Evolutionary conservation across 2,329 filamentous ascomycete genomes (phyloP).

Genomic region (Botrytis deweyae): DNA sequence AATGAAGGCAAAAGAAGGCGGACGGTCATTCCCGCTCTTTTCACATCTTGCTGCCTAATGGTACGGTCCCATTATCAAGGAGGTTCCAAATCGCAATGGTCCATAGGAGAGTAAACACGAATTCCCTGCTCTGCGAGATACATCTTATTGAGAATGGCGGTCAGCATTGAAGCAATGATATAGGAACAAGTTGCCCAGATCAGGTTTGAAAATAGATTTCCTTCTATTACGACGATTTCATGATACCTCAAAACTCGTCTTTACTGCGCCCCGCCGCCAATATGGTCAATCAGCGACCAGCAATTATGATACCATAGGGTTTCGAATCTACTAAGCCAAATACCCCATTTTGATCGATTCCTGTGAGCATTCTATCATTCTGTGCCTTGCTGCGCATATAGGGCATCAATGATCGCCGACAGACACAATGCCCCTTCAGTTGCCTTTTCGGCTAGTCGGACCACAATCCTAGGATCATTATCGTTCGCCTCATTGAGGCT

Average conservation of each 20-base stretch:
- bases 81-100: not conserved
- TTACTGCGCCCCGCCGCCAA: not conserved
- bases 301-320: not conserved
- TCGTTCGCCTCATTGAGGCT: slow-evolving; percentile 21
- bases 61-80: not conserved
- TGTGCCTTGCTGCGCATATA: slow-evolving; percentile 21
- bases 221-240: not conserved
- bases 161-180: slow-evolving; percentile 16
- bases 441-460: slow-evolving; percentile 16
- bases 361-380: not conserved
- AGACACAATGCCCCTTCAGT: slow-evolving; percentile 7
- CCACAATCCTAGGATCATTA: slow-evolving; percentile 4
- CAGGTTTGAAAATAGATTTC: slow-evolving; percentile 10
- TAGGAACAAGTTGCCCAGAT: slow-evolving; percentile 22
- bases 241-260: not conserved
- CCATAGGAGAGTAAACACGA: not conserved
- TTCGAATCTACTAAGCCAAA: not conserved
- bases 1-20: slow-evolving; percentile 13
- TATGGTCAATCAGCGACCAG: not conserved
- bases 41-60: slow-evolving; percentile 16
- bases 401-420: not conserved
- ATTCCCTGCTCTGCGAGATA: not conserved
- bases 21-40: not conserved
- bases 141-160: not conserved
- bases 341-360: not conserved